These are phyloP conservation scores for Axilococcus clingmanii DNA, from an alignment of 139 green algal genomes.

Conservation along the genomic window DNA sequence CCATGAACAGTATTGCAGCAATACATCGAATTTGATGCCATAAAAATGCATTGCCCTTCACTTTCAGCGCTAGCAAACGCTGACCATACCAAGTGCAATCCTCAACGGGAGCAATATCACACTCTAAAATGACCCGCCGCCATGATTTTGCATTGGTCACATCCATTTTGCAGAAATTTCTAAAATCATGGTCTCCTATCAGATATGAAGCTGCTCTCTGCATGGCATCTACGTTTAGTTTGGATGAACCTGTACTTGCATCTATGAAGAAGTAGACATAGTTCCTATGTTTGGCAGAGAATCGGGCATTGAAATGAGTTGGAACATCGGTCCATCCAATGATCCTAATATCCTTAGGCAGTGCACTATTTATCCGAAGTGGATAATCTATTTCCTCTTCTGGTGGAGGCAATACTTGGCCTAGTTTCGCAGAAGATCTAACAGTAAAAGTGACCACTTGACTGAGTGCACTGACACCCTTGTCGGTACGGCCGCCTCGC, in stretches of 20 bases:
- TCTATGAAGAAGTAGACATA: conserved; percentile 90
- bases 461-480: conserved; percentile 63
- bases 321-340: conserved; percentile 65
- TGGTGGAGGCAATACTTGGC: conserved; percentile 9
- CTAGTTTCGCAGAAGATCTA: conserved; percentile 37
- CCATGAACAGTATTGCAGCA: conserved; percentile 80
- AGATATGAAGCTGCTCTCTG: conserved; percentile 52
- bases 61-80: conserved; percentile 35
- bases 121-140: conserved; percentile 39
- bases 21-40: conserved; percentile 96
- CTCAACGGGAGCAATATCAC: conserved; percentile 3
- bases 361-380: conserved; percentile 56
- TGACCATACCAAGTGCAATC: background rate
- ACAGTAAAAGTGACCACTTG: conserved; percentile 75
- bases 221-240: conserved; percentile 72
- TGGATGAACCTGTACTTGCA: background rate
- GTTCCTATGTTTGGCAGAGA: conserved; percentile 50
- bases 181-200: conserved; percentile 86
- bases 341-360: conserved; percentile 61
- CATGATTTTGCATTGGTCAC: conserved; percentile 47
- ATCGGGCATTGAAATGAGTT: conserved; percentile 72
- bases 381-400: conserved; percentile 77
- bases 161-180: conserved; percentile 89
- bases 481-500: conserved; percentile 73
- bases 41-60: conserved; percentile 67